Evolutionary conservation across 257 asterid species (phyloP).

Genomic region (Verbascum thapsus): DNA sequence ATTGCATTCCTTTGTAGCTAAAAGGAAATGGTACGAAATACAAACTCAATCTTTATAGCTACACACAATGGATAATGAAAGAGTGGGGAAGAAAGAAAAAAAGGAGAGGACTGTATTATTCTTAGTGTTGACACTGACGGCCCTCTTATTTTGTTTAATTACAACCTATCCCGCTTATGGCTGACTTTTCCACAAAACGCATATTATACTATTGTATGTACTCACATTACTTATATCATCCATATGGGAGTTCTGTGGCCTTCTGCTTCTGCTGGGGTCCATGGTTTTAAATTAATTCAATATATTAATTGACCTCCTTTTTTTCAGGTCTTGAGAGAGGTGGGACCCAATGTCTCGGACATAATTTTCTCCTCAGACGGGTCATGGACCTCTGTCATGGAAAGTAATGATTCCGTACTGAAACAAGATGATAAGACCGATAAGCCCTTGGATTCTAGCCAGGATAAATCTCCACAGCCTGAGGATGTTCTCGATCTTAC

Average conservation of each 20-base stretch:
- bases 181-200: neutral
- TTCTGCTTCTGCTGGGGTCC: neutral
- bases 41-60: neutral
- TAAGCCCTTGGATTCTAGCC: conserved; percentile 32
- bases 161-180: no score
- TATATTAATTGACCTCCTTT: neutral
- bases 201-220: neutral
- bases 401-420: conserved; percentile 44
- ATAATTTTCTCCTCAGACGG: conserved; percentile 73
- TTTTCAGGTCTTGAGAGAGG: conserved; percentile 74
- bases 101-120: neutral
- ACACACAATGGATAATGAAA: neutral
- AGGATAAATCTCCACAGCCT: conserved; percentile 39
- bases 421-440: conserved; percentile 44
- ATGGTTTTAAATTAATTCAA: neutral
- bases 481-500: conserved; percentile 65
- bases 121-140: no score
- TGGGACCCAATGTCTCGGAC: conserved; percentile 52
- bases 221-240: neutral
- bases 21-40: neutral
- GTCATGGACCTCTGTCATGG: conserved; percentile 68
- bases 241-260: neutral
- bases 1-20: neutral
- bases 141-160: no score
- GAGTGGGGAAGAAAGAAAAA: neutral